These are phyloP conservation scores for Schrenkiella parvula DNA, from an alignment of 345 rosid species.

Conservation along the genomic window DNA sequence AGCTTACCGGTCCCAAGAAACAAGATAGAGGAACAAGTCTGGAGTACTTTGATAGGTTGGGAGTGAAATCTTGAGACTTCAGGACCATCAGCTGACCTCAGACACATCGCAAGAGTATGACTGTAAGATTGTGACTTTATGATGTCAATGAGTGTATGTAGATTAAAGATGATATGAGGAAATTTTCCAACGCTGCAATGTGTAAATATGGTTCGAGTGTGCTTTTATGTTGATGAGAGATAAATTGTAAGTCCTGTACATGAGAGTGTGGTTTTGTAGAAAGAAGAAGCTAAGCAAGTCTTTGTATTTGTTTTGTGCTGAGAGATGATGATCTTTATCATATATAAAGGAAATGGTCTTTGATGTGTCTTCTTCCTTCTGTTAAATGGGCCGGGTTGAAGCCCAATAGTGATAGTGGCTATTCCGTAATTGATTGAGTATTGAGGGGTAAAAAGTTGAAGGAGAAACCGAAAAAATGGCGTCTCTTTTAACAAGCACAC, in stretches of 20 bases:
- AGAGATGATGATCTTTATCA: not conserved
- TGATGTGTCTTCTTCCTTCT: not conserved
- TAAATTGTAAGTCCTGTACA: slow-evolving; percentile 12
- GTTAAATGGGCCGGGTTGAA: not conserved
- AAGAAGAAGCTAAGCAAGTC: not conserved
- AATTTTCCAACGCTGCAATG: not conserved
- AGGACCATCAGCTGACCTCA: slow-evolving; percentile 20
- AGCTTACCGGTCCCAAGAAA: slow-evolving; percentile 39
- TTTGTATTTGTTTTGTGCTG: not conserved
- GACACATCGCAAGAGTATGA: slow-evolving; percentile 1
- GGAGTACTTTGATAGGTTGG: slow-evolving; percentile 95
- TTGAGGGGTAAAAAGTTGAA: not conserved
- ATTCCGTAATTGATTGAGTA: not conserved
- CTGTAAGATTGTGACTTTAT: slow-evolving; percentile 1
- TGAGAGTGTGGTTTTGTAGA: slow-evolving; percentile 9
- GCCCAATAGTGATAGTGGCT: not conserved
- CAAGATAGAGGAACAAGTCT: slow-evolving; percentile 71
- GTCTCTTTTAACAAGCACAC: slow-evolving; percentile 18
- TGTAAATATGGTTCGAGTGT: slow-evolving; percentile 13
- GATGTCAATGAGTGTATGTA: slow-evolving; percentile 20
- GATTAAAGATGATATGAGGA: not conserved
- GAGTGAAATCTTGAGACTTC: slow-evolving; percentile 30
- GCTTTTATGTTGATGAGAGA: not conserved
- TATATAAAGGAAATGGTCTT: not conserved
- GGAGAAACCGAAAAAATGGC: slow-evolving; percentile 22